Evolutionary conservation across 2,329 filamentous ascomycete species (phyloP), one percentile per base, ranked within the genome.

Genomic region (Aspergillus ruber): DNA sequence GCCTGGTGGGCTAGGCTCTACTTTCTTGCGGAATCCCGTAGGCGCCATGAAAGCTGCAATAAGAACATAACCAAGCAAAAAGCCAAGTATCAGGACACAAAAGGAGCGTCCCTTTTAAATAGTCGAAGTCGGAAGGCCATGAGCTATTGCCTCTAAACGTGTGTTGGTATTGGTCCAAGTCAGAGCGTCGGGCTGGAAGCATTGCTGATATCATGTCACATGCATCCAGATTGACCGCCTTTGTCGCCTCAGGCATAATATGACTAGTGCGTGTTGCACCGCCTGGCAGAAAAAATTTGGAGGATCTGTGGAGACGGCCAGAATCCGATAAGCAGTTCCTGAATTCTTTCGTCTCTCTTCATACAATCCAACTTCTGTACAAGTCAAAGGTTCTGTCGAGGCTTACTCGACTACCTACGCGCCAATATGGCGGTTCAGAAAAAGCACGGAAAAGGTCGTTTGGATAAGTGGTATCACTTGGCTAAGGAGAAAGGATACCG

Each of bases 381-480:
- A 35, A 38, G 42, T 56, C 45, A 41, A 53, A 54, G 52, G 50
- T 47, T 48, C 44, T 50, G 52, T 55, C 57, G 57, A 61, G 60
- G 47, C 44, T 35, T 20, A 33, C 50, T 52, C 57, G 62, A 58
- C 55, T 50, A n/a, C 50, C 51, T 51, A 43, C 51, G 43, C 43
- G 32, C 53, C 47, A 62, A 60, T 56, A 97, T 97, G 93, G 90
- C 88, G 64, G 91, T 97, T 63, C 89, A 97, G 67, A 96, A 97
- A 80, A 97, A 97, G 80, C 87, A 95, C 75, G 91, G 90, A 74
- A 97, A 97, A 76, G 91, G 91, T 71, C 90, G 91, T 81, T 79
- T 96, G 63, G 93, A 98, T 73, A 96, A 97, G 73, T 97, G 90
- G 88, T 98, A 97, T 74, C 91, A 90, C 68, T 84, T 97, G 62